Evolutionary conservation across 2,329 filamentous ascomycete species (phyloP).

Genomic region (Elsinoe necatrix): DNA sequence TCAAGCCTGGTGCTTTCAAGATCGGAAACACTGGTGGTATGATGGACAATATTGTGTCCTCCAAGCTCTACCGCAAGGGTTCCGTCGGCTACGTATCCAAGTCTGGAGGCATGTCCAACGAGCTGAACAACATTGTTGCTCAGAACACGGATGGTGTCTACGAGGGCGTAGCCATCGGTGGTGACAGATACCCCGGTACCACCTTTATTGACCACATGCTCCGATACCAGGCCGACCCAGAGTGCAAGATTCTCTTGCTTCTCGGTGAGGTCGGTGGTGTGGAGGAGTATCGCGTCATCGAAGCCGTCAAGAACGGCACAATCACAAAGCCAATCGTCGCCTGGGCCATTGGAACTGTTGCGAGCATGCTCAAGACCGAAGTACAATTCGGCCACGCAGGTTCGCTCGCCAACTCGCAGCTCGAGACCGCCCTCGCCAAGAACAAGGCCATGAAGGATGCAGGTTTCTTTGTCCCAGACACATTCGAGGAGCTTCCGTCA

Average conservation of each 20-base stretch:
- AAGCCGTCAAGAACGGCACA: slow-evolving; percentile 85
- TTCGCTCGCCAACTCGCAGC: slow-evolving; percentile 97
- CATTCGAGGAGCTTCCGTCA: slow-evolving; percentile 87
- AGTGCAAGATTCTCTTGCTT: slow-evolving; percentile 93
- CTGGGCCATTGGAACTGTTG: slow-evolving; percentile 98
- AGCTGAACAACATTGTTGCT: slow-evolving; percentile 98
- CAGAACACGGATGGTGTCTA: slow-evolving; percentile 96
- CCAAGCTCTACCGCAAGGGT: slow-evolving; percentile 98
- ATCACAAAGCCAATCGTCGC: slow-evolving; percentile 99
- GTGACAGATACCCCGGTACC: slow-evolving; percentile 96
- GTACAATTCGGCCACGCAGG: slow-evolving; percentile 99
- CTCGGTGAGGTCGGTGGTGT: slow-evolving; percentile 98
- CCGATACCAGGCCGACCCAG: slow-evolving; percentile 89
- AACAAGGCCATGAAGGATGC: slow-evolving; percentile 95
- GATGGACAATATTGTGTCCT: slow-evolving; percentile 99
- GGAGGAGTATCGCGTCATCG: slow-evolving; percentile 98
- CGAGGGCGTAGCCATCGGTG: slow-evolving; percentile 98
- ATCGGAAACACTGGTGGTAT: slow-evolving; percentile 99
- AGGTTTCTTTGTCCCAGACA: slow-evolving; percentile 87
- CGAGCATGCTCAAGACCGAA: slow-evolving; percentile 99
- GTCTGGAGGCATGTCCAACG: slow-evolving; percentile 99
- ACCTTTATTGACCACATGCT: slow-evolving; percentile 99
- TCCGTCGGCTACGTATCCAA: slow-evolving; percentile 99
- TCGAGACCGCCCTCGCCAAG: slow-evolving; percentile 94
- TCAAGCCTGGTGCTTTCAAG: slow-evolving; percentile 99